phyloP scores from a whole-genome alignment of 257 asterid genomes.

The Paraleonurus japonicus region DNA sequence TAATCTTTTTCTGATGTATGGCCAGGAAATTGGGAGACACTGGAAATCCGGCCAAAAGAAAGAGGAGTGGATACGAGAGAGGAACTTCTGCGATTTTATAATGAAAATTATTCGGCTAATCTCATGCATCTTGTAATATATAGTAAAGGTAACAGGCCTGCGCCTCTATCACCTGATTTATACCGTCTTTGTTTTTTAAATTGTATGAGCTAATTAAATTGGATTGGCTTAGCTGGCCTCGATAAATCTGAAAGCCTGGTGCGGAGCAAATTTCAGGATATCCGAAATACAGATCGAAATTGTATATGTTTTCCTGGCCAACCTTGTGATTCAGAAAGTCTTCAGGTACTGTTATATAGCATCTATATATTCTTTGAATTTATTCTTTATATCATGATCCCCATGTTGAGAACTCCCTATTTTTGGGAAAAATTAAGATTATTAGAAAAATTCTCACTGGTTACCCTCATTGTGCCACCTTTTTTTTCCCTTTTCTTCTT shows the following conservation, averaged over 20 bases:
- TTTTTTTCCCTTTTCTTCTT: background rate
- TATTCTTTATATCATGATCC: background rate
- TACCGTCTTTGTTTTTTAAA: slow-evolving; percentile 15
- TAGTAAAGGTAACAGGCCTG: slow-evolving; percentile 62
- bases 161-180: slow-evolving; percentile 24
- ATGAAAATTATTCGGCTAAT: slow-evolving; percentile 86
- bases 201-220: slow-evolving; percentile 25
- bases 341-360: slow-evolving; percentile 56
- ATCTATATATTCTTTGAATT: slow-evolving; percentile 11
- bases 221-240: slow-evolving; percentile 61
- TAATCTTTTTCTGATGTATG: slow-evolving; percentile 4
- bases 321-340: slow-evolving; percentile 77
- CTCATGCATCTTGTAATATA: slow-evolving; percentile 94
- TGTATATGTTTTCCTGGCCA: slow-evolving; percentile 67
- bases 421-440: background rate
- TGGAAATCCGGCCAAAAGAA: slow-evolving; percentile 85
- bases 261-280: slow-evolving; percentile 78
- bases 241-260: slow-evolving; percentile 75
- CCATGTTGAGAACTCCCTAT: background rate
- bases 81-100: slow-evolving; percentile 82
- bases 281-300: slow-evolving; percentile 57
- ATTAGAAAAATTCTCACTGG: background rate
- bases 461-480: background rate
- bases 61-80: slow-evolving; percentile 80
- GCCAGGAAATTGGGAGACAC: slow-evolving; percentile 91